Conservation (phyloP, 1,284 basidiomycete genomes). For the Cryptococcus neoformans region DNA sequence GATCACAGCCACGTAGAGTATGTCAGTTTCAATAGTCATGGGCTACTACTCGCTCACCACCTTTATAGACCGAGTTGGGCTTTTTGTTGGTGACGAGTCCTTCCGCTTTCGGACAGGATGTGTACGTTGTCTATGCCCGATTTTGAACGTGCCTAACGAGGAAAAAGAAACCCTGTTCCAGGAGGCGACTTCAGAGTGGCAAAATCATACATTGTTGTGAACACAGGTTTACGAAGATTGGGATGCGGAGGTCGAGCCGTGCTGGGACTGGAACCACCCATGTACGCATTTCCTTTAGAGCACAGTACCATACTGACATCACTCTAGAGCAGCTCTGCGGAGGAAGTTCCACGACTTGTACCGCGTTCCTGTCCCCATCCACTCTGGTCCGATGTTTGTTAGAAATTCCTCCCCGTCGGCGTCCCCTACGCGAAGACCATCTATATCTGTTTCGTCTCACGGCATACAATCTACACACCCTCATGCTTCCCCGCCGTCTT, state of each 20-base stretch:
- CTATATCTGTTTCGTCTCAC: neutral
- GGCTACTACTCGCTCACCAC: neutral
- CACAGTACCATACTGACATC: neutral
- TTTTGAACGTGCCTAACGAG: neutral
- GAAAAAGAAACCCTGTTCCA: conserved; percentile 24
- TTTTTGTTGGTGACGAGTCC: conserved; percentile 39
- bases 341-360: conserved; percentile 45
- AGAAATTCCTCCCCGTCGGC: conserved; percentile 23
- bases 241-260: conserved; percentile 46
- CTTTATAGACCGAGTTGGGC: conserved; percentile 33
- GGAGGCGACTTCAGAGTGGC: conserved; percentile 41
- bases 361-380: conserved; percentile 26
- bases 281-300: conserved; percentile 16
- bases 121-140: conserved; percentile 21
- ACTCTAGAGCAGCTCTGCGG: conserved; percentile 33
- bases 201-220: conserved; percentile 41
- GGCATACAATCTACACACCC: neutral
- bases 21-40: neutral
- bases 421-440: conserved; percentile 19
- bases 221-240: conserved; percentile 40
- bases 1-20: conserved; percentile 25
- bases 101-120: conserved; percentile 38
- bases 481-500: neutral
- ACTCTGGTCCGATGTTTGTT: conserved; percentile 3
- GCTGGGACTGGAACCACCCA: conserved; percentile 41